Evolutionary conservation across 1,139 yeast species (phyloP), one percentile per base, ranked within the genome.

Genomic region (Kodamaea suecica): DNA sequence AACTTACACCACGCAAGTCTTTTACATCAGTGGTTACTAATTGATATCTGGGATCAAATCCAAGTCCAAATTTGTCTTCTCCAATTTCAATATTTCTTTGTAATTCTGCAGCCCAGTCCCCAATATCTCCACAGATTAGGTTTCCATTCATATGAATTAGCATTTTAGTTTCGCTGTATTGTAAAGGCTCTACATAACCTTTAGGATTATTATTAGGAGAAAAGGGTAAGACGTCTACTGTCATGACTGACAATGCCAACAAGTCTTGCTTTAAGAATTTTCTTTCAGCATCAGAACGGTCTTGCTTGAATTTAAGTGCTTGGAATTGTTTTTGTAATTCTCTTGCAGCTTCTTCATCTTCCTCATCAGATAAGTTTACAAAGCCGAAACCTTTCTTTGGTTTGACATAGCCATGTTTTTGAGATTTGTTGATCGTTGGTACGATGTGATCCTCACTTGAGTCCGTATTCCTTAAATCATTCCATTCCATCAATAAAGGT

Each of bases 301-400:
- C 14, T 19, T 20, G 12, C 27, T 13, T 20, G 10, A 9, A 7
- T 17, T 32, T 19, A 11, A 6, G 17, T 17, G 10, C 16, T 28
- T 27, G 27, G 10, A 4, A 29, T 27, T 23, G 14, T 27, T 17
- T 27, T 19, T 4, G 26, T 25, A 8, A 23, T n/a, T 20, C 24
- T 26, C 9, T 26, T 5, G 17, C n/a, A 9, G 14, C 20, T 15
- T 33, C 31, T 4, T 28, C 30, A 7, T 37, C 43, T 13, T 45
- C 52, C 5, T 45, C 44, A 6, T 52, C 62, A 2, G 50, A 34
- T 3, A 52, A 48, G 26, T 62, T 67, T 13, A 66, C 40, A 41
- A 53, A 69, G 0, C 75, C 75, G 45, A 66, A 68, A 0, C 75
- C 75, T 24, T 45, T 48, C 14, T 38, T 43, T 1, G 71, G 70